A percentile compares a stretch with the other conserved stretches of the same genome.
phyloP scores from a whole-genome alignment of 140 eudicot genomes.

The Senecio squalidus region DNA sequence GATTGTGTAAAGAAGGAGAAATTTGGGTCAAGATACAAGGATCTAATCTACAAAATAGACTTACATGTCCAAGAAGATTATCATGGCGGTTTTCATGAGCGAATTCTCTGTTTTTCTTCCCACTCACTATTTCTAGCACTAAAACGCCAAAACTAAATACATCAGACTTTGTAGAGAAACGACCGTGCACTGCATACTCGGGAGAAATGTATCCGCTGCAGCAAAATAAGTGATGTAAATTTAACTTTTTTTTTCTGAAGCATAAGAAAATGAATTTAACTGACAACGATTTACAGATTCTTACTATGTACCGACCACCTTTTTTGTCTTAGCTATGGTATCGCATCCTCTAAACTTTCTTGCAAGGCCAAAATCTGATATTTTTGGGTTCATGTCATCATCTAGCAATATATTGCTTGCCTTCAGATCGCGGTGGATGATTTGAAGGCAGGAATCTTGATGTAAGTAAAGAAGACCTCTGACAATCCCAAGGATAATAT shows the following conservation, averaged over 20 bases:
- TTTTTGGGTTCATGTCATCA: slow-evolving; percentile 27
- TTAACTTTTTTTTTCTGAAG: too few species aligned
- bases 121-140: slow-evolving; percentile 23
- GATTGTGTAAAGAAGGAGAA: too few species aligned
- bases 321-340: neutral
- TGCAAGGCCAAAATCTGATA: slow-evolving; percentile 32
- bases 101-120: slow-evolving; percentile 22
- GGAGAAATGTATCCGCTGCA: slow-evolving; percentile 26
- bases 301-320: slow-evolving; percentile 26
- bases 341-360: slow-evolving; percentile 23
- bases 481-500: slow-evolving; percentile 22
- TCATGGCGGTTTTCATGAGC: slow-evolving; percentile 3
- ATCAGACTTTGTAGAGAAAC: slow-evolving; percentile 24
- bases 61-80: slow-evolving; percentile 31
- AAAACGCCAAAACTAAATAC: slow-evolving; percentile 25
- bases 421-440: slow-evolving; percentile 28
- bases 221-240: too few species aligned
- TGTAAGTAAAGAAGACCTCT: slow-evolving; percentile 31
- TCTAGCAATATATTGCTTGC: slow-evolving; percentile 26
- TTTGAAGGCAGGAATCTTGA: slow-evolving; percentile 25
- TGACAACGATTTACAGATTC: neutral
- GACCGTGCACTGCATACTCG: slow-evolving; percentile 16
- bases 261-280: too few species aligned
- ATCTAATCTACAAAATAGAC: slow-evolving; percentile 14
- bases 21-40: too few species aligned